These are phyloP conservation scores for Saxophila tyrrhenica DNA, from an alignment of 495 filamentous ascomycete species.

Conservation along the genomic window DNA sequence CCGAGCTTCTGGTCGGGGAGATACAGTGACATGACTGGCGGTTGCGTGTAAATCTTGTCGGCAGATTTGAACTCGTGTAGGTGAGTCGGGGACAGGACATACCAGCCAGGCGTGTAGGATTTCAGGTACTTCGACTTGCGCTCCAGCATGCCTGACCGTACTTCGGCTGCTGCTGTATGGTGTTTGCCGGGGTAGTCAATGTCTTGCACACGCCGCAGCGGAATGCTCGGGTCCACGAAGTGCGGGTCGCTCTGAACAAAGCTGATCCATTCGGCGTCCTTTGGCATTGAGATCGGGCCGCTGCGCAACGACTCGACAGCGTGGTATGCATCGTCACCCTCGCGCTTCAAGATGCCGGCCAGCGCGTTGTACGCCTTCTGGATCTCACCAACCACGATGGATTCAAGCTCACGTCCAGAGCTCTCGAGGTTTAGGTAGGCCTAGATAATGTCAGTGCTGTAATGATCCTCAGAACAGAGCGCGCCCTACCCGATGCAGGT, in stretches of 20 bases:
- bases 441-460: constrained; percentile 34
- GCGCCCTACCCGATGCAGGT: constrained; percentile 67
- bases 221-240: constrained; percentile 75
- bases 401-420: constrained; percentile 87
- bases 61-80: constrained; percentile 96
- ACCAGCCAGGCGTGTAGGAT: constrained; percentile 97
- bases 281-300: constrained; percentile 78
- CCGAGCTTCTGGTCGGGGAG: constrained; percentile 91
- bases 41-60: constrained; percentile 54
- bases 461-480: neutral
- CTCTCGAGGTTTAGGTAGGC: constrained; percentile 90
- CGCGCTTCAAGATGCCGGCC: constrained; percentile 75
- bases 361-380: constrained; percentile 94
- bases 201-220: constrained; percentile 64
- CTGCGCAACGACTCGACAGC: constrained; percentile 71
- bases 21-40: constrained; percentile 90
- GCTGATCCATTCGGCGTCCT: constrained; percentile 77
- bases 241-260: constrained; percentile 77
- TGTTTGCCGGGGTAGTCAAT: constrained; percentile 91
- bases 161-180: constrained; percentile 75
- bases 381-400: constrained; percentile 91
- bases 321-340: constrained; percentile 69
- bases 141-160: constrained; percentile 82
- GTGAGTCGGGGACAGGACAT: constrained; percentile 90
- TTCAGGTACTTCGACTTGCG: constrained; percentile 98